Evolutionary conservation across 1,139 yeast species (phyloP).

Genomic region (Eremothecium sinecaudum): DNA sequence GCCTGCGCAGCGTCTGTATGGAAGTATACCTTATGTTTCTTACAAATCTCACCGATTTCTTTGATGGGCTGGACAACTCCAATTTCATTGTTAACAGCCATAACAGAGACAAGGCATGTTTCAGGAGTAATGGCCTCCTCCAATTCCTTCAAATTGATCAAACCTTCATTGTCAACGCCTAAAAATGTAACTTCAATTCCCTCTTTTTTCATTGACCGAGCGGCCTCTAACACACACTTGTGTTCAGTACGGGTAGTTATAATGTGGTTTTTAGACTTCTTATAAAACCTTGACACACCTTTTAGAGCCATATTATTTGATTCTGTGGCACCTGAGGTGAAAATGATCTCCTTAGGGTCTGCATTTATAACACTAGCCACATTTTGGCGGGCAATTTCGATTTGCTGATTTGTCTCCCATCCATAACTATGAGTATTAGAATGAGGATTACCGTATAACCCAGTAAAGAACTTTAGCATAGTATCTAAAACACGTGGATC

Average conservation of each 20-base stretch:
- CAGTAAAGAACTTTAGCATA: slow-evolving; percentile 88
- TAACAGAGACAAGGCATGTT: slow-evolving; percentile 82
- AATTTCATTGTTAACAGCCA: slow-evolving; percentile 97
- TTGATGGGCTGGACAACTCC: slow-evolving; percentile 96
- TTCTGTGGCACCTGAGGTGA: slow-evolving; percentile 97
- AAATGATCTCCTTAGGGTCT: slow-evolving; percentile 91
- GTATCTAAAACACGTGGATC: slow-evolving; percentile 94
- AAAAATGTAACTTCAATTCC: slow-evolving; percentile 94
- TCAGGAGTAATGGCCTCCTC: slow-evolving; percentile 83
- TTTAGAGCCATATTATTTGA: slow-evolving; percentile 89
- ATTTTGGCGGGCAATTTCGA: slow-evolving; percentile 75
- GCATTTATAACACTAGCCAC: slow-evolving; percentile 81
- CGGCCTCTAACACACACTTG: slow-evolving; percentile 93
- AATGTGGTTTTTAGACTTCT: slow-evolving; percentile 81
- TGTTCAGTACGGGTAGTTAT: slow-evolving; percentile 97
- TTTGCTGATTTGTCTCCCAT: slow-evolving; percentile 95
- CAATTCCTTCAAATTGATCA: slow-evolving; percentile 66
- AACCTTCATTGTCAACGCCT: slow-evolving; percentile 74
- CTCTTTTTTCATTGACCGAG: slow-evolving; percentile 89
- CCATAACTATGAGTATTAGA: slow-evolving; percentile 97
- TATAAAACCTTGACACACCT: slow-evolving; percentile 91
- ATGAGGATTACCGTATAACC: slow-evolving; percentile 94
- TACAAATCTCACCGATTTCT: slow-evolving; percentile 84
- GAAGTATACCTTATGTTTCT: slow-evolving; percentile 81
- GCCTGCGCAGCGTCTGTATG: slow-evolving; percentile 99